These are phyloP conservation scores for Beauveria rudraprayagi DNA, from an alignment of 2,329 filamentous ascomycete genomes.

Conservation along the genomic window DNA sequence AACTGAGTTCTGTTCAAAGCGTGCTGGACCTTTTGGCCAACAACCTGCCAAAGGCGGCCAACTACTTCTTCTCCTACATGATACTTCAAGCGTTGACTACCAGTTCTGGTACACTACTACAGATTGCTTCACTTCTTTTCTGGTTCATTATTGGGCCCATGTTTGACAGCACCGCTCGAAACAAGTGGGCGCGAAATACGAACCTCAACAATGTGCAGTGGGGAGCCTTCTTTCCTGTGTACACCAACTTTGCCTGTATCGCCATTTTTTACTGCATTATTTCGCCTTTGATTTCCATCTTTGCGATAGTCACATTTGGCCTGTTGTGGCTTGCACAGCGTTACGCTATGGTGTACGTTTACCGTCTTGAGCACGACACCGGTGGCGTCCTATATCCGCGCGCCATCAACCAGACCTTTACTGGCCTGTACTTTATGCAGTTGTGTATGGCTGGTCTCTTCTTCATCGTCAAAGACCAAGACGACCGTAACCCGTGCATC, in stretches of 20 bases:
- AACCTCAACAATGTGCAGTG: constrained; percentile 70
- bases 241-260: constrained; percentile 94
- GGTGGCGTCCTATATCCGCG: constrained; percentile 86
- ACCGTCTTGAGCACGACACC: constrained; percentile 80
- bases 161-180: constrained; percentile 69
- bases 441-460: constrained; percentile 84
- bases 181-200: constrained; percentile 83
- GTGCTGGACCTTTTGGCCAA: constrained; percentile 65
- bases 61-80: constrained; percentile 99
- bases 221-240: constrained; percentile 92
- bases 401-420: constrained; percentile 93
- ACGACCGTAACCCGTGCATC: constrained; percentile 50
- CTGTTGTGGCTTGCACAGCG: constrained; percentile 91
- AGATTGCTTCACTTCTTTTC: constrained; percentile 67
- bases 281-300: constrained; percentile 82
- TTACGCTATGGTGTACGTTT: constrained; percentile 96
- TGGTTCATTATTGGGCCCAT: constrained; percentile 79
- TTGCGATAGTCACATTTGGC: constrained; percentile 86
- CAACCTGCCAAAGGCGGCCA: constrained; percentile 78
- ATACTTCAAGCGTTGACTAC: constrained; percentile 87
- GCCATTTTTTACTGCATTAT: constrained; percentile 83
- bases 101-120: constrained; percentile 80
- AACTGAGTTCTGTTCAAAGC: constrained; percentile 47
- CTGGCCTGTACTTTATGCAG: constrained; percentile 91
- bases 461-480: constrained; percentile 60